Conservation (phyloP, 2,329 filamentous ascomycete genomes). For the Lasiodiplodia theobromae region DNA sequence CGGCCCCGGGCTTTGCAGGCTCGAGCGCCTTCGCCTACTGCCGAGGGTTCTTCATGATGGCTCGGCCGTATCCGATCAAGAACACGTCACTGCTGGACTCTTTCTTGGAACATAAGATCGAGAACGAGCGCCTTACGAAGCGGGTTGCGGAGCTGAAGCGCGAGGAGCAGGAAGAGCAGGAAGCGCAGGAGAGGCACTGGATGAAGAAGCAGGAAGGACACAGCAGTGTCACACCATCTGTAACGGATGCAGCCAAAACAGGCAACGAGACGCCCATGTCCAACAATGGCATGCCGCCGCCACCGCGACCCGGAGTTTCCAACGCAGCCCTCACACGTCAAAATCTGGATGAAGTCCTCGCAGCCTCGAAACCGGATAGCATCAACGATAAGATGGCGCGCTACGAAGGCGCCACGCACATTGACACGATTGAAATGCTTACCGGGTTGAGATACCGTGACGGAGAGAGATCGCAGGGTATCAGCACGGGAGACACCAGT, state of each 20-base stretch:
- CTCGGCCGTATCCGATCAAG: constrained; percentile 86
- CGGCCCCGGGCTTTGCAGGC: constrained; percentile 66
- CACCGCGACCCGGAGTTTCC: constrained; percentile 66
- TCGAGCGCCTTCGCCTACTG: constrained; percentile 70
- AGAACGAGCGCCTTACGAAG: constrained; percentile 86
- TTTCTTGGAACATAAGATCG: constrained; percentile 95
- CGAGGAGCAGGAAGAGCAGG: constrained; percentile 83
- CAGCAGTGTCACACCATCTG: constrained; percentile 59
- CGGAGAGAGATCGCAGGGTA: constrained; percentile 85
- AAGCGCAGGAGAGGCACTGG: constrained; percentile 68
- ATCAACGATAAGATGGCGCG: constrained; percentile 85
- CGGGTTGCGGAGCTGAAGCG: constrained; percentile 83
- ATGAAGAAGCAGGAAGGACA: constrained; percentile 64
- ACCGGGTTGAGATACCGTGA: constrained; percentile 88
- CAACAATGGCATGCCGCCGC: constrained; percentile 68
- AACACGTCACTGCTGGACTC: constrained; percentile 87
- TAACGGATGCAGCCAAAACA: constrained; percentile 44
- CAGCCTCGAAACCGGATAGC: constrained; percentile 72
- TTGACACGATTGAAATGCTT: constrained; percentile 90
- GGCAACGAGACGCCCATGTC: constrained; percentile 40
- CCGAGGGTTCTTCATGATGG: constrained; percentile 92
- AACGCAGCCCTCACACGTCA: constrained; percentile 78
- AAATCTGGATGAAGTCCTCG: constrained; percentile 76
- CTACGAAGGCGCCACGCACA: constrained; percentile 75
- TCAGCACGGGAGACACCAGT: constrained; percentile 84